Evolutionary conservation across 2,329 filamentous ascomycete species (phyloP), one percentile per base, ranked within the genome.

Genomic region (Grosmannia huntii): DNA sequence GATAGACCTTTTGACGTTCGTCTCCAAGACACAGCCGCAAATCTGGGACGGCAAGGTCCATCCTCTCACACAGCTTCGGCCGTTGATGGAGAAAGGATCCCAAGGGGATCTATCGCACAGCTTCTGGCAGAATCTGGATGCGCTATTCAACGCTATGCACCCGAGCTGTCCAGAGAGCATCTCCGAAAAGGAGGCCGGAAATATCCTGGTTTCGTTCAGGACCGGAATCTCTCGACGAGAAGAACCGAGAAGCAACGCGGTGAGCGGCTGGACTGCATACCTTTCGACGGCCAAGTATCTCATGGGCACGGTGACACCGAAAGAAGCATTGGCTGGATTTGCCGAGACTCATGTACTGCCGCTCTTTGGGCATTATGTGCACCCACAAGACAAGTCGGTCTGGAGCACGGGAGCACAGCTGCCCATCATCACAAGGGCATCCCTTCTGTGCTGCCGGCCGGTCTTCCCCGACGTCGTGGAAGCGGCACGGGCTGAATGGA

Each of bases 31-130:
- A 14, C 78, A 84, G 54, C 84, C 89, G 1, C 77, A 83, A 19
- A 75, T 91, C 11, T 99, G 94, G 94, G 75, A 79, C n/a, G 58
- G 28, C 1, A 80, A 82, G 62, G 81, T 78, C 59, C 71, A 79
- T 1, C 75, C 81, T 0, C 63, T 80, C 1, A 73, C 74, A 4
- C 73, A 85, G 25, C 70, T 99, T 4, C 79, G 81, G 55, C 75
- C 83, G 10, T 94, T 95, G 64, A 74, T 97, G 7, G 84, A 87
- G 61, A 88, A 85, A 65, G 92, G 94, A 3, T 95, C 92, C 0
- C 89, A 96, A 66, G 82, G 84, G n/a, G 86, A 60, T 1, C 6
- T 53, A 1, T 11, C 82, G 0, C 72, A 77, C 4, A 79, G 77
- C 11, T 96, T 85, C 67, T 99, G 94, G 94, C 71, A 76, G 28